Evolutionary conservation across 495 filamentous ascomycete genomes (phyloP).

Genomic region (Aspergillus hancockii): DNA sequence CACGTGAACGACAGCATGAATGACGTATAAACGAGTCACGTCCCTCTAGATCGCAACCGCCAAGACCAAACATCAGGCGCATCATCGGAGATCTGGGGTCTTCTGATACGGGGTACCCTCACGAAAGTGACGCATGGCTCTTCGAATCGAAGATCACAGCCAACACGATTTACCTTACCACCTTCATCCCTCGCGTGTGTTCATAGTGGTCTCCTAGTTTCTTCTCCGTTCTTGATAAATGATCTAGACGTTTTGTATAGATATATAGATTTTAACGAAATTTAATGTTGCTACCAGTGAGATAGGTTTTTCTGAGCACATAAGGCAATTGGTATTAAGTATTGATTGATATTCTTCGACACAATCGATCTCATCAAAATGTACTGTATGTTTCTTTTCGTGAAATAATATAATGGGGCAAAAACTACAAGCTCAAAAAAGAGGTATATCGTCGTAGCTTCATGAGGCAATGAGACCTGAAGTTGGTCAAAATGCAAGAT

Average conservation of each 20-base stretch:
- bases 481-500: background rate
- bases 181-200: conserved; percentile 8
- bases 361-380: background rate
- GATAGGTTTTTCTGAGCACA: background rate
- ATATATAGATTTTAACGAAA: conserved; percentile 3
- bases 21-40: background rate
- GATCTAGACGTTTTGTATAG: conserved; percentile 2
- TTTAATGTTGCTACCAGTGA: background rate
- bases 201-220: conserved; percentile 7
- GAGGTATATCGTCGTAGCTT: background rate
- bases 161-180: conserved; percentile 7
- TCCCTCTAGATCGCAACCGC: background rate
- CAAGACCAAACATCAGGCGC: too few species aligned
- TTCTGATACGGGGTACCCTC: background rate
- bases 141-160: too few species aligned
- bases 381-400: background rate
- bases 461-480: background rate
- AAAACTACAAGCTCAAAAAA: background rate
- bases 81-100: background rate
- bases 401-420: background rate
- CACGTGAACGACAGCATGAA: conserved; percentile 4
- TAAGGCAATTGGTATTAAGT: background rate
- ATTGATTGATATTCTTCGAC: background rate
- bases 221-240: background rate
- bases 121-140: background rate